A percentile compares a stretch with the other conserved stretches of the same genome.
Conservation (phyloP, 106 monocot genomes). For the Allium fistulosum region DNA sequence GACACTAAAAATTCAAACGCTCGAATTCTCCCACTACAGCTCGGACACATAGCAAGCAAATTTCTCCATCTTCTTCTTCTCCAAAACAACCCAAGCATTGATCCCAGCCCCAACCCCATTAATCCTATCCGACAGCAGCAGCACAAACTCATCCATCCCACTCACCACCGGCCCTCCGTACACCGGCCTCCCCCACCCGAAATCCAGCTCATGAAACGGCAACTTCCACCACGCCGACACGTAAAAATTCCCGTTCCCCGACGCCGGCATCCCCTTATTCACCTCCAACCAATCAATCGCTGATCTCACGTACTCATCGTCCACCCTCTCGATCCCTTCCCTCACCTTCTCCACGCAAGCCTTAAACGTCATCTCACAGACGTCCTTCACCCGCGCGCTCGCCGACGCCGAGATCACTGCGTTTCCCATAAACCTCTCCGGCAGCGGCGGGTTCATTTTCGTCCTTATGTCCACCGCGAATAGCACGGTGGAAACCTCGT, state of each 20-base stretch:
- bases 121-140: conserved; percentile 45
- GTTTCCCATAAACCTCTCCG: conserved; percentile 43
- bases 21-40: conserved; percentile 2
- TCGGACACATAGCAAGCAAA: conserved; percentile 40
- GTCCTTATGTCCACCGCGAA: conserved; percentile 71
- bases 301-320: conserved; percentile 70
- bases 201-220: conserved; percentile 70
- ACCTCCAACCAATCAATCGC: conserved; percentile 82
- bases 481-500: conserved; percentile 32
- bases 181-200: conserved; percentile 53
- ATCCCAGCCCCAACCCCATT: conserved; percentile 24
- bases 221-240: conserved; percentile 87
- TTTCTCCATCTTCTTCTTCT: conserved; percentile 55
- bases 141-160: conserved; percentile 76
- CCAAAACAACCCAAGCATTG: conserved; percentile 62
- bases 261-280: conserved; percentile 51
- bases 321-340: conserved; percentile 51
- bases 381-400: conserved; percentile 24
- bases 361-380: conserved; percentile 24
- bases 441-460: conserved; percentile 55
- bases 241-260: conserved; percentile 52
- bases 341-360: conserved; percentile 42
- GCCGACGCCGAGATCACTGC: conserved; percentile 54
- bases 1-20: too few species aligned
- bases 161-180: conserved; percentile 61